A percentile compares a stretch with the other conserved stretches of the same genome.
These are phyloP conservation scores for Globisporangium viniferum DNA, from an alignment of 352 stramenopile species.

Conservation along the genomic window DNA sequence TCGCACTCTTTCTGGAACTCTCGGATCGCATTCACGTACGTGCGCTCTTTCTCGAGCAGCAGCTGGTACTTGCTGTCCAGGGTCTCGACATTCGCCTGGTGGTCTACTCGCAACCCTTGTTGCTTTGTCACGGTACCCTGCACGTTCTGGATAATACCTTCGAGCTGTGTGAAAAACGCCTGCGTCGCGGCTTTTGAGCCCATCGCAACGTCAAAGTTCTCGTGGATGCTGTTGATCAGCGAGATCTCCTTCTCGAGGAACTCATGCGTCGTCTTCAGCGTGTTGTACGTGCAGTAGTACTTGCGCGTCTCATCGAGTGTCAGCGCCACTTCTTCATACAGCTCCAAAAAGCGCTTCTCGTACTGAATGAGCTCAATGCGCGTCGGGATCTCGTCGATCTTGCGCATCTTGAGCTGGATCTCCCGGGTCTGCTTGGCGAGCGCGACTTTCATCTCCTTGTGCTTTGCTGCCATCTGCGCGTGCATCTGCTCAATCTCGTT, in stretches of 20 bases:
- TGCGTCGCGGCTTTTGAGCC: conserved; percentile 48
- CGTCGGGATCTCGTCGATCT: conserved; percentile 85
- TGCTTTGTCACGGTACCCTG: conserved; percentile 53
- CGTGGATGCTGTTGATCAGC: conserved; percentile 81
- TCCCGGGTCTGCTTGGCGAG: conserved; percentile 58
- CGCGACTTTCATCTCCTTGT: conserved; percentile 61
- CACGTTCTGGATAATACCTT: conserved; percentile 67
- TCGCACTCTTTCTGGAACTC: conserved; percentile 89
- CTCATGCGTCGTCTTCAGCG: conserved; percentile 71
- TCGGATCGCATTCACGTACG: conserved; percentile 82
- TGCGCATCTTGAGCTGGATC: conserved; percentile 53
- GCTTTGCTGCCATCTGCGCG: conserved; percentile 26
- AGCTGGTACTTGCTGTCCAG: conserved; percentile 79
- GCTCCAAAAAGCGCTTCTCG: conserved; percentile 84
- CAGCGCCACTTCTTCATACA: conserved; percentile 85
- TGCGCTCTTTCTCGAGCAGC: conserved; percentile 68
- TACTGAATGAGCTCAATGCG: conserved; percentile 89
- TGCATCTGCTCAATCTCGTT: not conserved
- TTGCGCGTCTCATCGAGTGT: conserved; percentile 89
- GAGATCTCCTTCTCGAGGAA: conserved; percentile 87
- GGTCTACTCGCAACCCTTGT: conserved; percentile 33
- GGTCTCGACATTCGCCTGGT: conserved; percentile 48
- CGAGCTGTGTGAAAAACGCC: conserved; percentile 77
- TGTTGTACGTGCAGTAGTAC: conserved; percentile 89
- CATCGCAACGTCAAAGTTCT: conserved; percentile 84